Conservation (phyloP, 352 stramenopile genomes). For the Phytophthora sp. region DNA sequence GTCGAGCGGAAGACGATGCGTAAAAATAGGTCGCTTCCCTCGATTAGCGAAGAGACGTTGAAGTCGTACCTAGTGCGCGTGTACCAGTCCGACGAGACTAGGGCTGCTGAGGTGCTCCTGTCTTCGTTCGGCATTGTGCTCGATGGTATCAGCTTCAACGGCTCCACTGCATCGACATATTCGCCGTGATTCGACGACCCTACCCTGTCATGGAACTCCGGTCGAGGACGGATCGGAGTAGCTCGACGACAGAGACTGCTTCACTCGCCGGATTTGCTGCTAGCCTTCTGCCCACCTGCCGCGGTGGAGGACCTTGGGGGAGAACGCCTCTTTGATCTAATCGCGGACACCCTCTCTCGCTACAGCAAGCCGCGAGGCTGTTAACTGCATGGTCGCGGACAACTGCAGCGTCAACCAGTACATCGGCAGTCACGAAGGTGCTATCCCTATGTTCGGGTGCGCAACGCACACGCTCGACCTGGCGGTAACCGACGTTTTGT, state of each 20-base stretch:
- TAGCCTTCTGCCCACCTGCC: too few relatives aligned
- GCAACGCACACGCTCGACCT: too few relatives aligned
- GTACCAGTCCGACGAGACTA: not conserved
- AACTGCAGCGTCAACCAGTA: too few relatives aligned
- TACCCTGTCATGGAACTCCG: not conserved
- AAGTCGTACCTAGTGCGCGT: conserved; percentile 9
- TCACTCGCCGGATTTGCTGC: conserved; percentile 12
- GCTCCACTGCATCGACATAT: too few relatives aligned
- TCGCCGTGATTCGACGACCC: conserved; percentile 21
- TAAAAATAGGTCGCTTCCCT: too few relatives aligned
- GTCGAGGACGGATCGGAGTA: conserved; percentile 12
- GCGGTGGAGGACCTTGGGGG: too few relatives aligned
- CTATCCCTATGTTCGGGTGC: too few relatives aligned
- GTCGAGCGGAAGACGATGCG: too few relatives aligned
- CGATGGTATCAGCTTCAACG: conserved; percentile 5
- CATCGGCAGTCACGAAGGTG: conserved; percentile 22
- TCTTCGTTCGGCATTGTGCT: conserved; percentile 24
- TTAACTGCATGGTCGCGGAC: too few relatives aligned
- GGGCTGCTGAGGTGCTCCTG: conserved; percentile 6
- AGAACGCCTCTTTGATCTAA: too few relatives aligned
- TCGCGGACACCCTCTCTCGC: too few relatives aligned
- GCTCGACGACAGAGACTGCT: conserved; percentile 22
- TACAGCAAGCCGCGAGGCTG: too few relatives aligned
- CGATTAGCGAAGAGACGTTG: conserved; percentile 7
- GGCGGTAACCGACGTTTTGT: conserved; percentile 18